Evolutionary conservation across 1,284 basidiomycete species (phyloP).

Genomic region (Ustilago sp.): DNA sequence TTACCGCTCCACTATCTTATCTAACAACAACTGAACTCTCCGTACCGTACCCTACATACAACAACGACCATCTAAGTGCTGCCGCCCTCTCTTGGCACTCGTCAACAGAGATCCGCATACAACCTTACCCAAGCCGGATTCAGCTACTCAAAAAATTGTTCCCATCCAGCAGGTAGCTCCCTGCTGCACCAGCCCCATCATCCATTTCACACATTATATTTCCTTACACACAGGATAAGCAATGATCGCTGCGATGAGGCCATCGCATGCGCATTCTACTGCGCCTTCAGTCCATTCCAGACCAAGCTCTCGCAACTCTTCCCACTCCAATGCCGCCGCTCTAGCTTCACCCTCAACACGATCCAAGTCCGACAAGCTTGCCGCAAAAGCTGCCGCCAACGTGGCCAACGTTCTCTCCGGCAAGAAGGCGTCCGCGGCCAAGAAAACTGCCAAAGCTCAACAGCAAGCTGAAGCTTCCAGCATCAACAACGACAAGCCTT

Average conservation of each 20-base stretch:
- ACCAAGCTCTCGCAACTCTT: slow-evolving; percentile 50
- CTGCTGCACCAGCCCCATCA: not conserved
- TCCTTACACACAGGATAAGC: slow-evolving; percentile 5
- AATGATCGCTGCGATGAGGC: slow-evolving; percentile 64
- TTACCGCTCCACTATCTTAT: not conserved
- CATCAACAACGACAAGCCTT: slow-evolving; percentile 11
- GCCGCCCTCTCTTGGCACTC: not conserved
- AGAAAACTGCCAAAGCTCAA: slow-evolving; percentile 35
- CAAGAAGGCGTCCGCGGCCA: slow-evolving; percentile 45
- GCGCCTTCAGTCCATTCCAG: slow-evolving; percentile 50
- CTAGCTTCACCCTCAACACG: slow-evolving; percentile 44
- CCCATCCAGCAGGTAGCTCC: not conserved
- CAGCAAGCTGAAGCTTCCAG: slow-evolving; percentile 17
- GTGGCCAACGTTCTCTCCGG: slow-evolving; percentile 31
- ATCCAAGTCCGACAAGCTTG: slow-evolving; percentile 34
- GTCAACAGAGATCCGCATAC: not conserved
- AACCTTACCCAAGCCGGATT: not conserved
- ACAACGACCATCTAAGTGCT: not conserved
- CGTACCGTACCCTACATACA: not conserved
- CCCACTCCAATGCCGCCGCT: slow-evolving; percentile 26
- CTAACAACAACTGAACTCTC: not conserved
- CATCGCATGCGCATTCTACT: slow-evolving; percentile 42
- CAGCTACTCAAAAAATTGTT: not conserved
- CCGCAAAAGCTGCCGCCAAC: slow-evolving; percentile 33
- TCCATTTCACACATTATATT: not conserved